These are phyloP conservation scores for Penicillium sumatraense DNA, from an alignment of 2,329 filamentous ascomycete genomes.

Conservation along the genomic window DNA sequence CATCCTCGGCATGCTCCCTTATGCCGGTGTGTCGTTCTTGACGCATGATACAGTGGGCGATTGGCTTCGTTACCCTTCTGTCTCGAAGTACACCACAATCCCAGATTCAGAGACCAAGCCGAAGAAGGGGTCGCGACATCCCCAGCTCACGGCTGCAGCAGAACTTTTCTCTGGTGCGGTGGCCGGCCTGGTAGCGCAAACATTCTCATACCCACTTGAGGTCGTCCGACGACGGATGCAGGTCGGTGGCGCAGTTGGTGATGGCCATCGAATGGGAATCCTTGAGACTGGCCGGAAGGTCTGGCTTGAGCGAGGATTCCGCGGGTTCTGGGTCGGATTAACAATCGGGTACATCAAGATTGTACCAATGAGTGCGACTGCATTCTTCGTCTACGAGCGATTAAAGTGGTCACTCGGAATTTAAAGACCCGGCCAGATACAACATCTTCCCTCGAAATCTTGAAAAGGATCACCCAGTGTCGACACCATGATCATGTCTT, in stretches of 20 bases:
- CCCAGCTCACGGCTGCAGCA: constrained; percentile 79
- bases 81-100: constrained; percentile 77
- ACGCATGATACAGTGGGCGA: constrained; percentile 92
- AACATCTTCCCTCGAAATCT: not conserved
- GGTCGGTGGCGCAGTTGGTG: constrained; percentile 90
- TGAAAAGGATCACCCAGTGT: too few relatives aligned
- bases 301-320: constrained; percentile 72
- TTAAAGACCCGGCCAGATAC: constrained; percentile 40
- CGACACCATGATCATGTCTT: too few relatives aligned
- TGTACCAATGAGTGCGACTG: constrained; percentile 80
- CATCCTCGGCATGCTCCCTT: constrained; percentile 91
- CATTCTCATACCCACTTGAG: constrained; percentile 89
- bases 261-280: constrained; percentile 79
- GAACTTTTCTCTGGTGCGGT: constrained; percentile 83
- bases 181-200: constrained; percentile 88
- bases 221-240: constrained; percentile 94
- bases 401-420: constrained; percentile 70
- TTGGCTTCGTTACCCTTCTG: constrained; percentile 69
- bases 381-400: constrained; percentile 71
- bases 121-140: constrained; percentile 61
- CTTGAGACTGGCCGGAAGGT: constrained; percentile 78
- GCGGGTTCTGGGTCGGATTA: constrained; percentile 89
- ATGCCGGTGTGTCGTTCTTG: constrained; percentile 93
- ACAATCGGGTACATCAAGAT: constrained; percentile 96
- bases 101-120: constrained; percentile 57